phyloP scores from a whole-genome alignment of 257 asterid species.

The Nicotiana benthamiana region DNA sequence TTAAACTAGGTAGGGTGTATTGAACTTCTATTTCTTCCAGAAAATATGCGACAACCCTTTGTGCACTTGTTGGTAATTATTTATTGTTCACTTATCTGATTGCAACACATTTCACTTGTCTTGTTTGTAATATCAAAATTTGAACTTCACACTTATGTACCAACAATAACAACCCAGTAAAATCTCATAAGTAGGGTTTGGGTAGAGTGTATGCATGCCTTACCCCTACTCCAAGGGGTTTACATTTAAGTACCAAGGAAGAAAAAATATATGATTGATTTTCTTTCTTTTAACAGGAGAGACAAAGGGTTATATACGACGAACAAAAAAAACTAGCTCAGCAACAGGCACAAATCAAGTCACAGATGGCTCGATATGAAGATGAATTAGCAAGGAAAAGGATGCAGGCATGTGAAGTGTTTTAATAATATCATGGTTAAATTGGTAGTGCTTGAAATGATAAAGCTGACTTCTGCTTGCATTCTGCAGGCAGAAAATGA shows the following conservation, averaged over 20 bases:
- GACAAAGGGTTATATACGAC: constrained; percentile 59
- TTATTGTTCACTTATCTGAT: neutral
- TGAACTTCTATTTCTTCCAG: neutral
- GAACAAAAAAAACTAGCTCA: constrained; percentile 84
- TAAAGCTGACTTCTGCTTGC: neutral
- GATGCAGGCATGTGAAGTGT: constrained; percentile 60
- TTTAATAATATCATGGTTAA: neutral
- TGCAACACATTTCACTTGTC: neutral
- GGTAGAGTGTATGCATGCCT: no score
- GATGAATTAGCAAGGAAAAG: constrained; percentile 94
- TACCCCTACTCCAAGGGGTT: no score
- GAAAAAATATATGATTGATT: neutral
- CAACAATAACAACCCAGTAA: no score
- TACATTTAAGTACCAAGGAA: neutral
- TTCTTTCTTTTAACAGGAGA: constrained; percentile 54
- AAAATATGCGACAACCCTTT: neutral
- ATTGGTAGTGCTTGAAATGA: neutral
- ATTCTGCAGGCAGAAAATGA: constrained; percentile 77
- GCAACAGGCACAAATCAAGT: constrained; percentile 77
- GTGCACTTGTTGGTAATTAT: neutral
- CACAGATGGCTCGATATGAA: constrained; percentile 78
- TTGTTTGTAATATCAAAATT: neutral
- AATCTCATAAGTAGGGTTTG: no score
- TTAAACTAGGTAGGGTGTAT: neutral
- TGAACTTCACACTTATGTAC: neutral